A percentile compares a stretch with the other conserved stretches of the same genome.
phyloP scores from a whole-genome alignment of 1,139 yeast genomes.

The Taphrina communis region DNA sequence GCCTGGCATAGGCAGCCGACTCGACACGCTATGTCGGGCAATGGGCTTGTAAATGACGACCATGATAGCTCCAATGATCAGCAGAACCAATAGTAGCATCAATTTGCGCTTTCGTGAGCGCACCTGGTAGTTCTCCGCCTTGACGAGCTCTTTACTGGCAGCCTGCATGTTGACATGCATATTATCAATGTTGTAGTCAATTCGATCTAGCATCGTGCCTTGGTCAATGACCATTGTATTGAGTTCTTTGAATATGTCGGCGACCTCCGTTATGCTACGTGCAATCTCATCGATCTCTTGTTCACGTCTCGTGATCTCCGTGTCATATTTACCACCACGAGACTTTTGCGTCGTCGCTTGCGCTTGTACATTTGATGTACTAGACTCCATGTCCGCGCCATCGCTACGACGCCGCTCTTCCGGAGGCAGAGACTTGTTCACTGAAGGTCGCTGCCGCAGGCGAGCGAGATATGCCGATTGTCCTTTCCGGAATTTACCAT shows the following conservation, averaged over 20 bases:
- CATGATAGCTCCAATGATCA: conserved; percentile 75
- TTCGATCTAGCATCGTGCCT: conserved; percentile 89
- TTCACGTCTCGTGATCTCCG: conserved; percentile 72
- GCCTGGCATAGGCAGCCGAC: conserved; percentile 21
- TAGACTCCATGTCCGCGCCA: conserved; percentile 10
- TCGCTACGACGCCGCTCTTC: conserved; percentile 7
- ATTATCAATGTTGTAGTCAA: conserved; percentile 84
- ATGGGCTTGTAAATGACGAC: conserved; percentile 58
- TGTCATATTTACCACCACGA: conserved; percentile 47
- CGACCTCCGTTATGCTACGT: conserved; percentile 89
- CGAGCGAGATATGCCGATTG: conserved; percentile 86
- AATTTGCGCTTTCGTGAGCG: conserved; percentile 90
- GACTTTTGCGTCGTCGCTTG: conserved; percentile 21
- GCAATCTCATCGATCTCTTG: conserved; percentile 88
- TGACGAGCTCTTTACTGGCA: conserved; percentile 69
- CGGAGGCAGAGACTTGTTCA: conserved; percentile 31
- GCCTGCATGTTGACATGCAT: conserved; percentile 75
- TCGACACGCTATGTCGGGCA: conserved; percentile 9
- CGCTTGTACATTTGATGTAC: not conserved
- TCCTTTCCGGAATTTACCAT: conserved; percentile 78
- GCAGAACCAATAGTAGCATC: conserved; percentile 70
- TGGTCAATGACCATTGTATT: conserved; percentile 92
- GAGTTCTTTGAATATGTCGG: conserved; percentile 90
- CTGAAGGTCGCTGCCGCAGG: conserved; percentile 51
- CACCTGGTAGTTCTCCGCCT: conserved; percentile 80